Base-by-base conservation (phyloP, 2,329 filamentous ascomycete species). In the Didymella sp. region DNA sequence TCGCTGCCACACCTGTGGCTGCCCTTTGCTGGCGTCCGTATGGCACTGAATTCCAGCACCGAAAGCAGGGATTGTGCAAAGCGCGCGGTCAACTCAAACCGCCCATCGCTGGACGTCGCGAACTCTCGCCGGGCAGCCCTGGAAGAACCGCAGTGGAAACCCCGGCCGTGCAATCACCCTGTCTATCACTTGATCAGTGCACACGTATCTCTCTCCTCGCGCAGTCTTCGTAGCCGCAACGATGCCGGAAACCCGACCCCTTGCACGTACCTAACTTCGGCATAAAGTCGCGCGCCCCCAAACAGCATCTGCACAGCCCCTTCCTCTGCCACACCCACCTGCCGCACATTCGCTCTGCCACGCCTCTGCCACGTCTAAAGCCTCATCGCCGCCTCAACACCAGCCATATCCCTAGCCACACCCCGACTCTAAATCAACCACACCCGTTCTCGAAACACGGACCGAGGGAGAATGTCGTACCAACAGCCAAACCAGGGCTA, bases 401-500 rank as follows among this genome's bases (percentile, higher is more conserved):
- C n/a, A n/a, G n/a, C n/a, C n/a, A n/a, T n/a, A n/a, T n/a, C 9
- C 43, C 42, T 40, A 53, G 50, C 50, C 50, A 53, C 42, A 53
- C 25, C n/a, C n/a, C 17, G 21, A 44, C 33, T 50, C 44, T 59
- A 62, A 56, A 37, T n/a, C 54, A 57, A 64, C 59, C 28, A 54
- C 59, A 33, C 9, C 17, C 24, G 11, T n/a, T 22, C 42, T 28
- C 30, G 6, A 27, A 25, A 22, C 17, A n/a, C 6, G 22, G 11
- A 42, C 2, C 1, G 13, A 13, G 2, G 4, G 24, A 33, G 27
- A 24, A 67, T 64, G 59, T 62, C 63, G 25, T 63, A 65, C 48
- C 58, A 63, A 37, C 59, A 53, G 28, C 61, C 62, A 59, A 58
- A 62, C 46, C 62, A 63, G 44, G 63, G 59, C 3, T 67, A 69